Evolutionary conservation across 495 filamentous ascomycete species (phyloP).

Genomic region (Schizothecium vesticola): DNA sequence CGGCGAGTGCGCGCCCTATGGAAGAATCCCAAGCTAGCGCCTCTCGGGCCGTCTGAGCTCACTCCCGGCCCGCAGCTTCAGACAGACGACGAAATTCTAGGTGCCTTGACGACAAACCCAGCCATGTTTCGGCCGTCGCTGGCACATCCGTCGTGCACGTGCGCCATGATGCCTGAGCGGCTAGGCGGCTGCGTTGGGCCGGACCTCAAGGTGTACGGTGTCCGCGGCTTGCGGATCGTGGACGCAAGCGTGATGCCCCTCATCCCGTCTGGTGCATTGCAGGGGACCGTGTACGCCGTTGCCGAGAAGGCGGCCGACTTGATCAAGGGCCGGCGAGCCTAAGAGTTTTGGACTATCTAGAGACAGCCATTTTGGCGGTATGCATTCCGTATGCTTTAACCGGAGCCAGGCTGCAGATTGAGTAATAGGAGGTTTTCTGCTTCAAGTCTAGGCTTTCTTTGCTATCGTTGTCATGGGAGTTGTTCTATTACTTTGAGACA

Average conservation of each 20-base stretch:
- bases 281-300: constrained; percentile 36
- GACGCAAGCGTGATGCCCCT: constrained; percentile 42
- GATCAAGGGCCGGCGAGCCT: no score
- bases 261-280: constrained; percentile 28
- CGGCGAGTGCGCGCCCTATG: constrained; percentile 42
- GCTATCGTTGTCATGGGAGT: no score
- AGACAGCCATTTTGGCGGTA: no score
- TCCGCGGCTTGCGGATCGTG: constrained; percentile 44
- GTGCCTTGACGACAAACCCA: constrained; percentile 10
- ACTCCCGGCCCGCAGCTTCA: constrained; percentile 43
- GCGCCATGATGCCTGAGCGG: constrained; percentile 37
- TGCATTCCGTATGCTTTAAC: no score
- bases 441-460: no score
- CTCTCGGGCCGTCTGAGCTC: constrained; percentile 34
- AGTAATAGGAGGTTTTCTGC: no score
- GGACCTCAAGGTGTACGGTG: constrained; percentile 50
- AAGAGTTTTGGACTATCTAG: no score
- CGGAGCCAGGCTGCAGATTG: no score
- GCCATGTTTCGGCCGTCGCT: constrained; percentile 13
- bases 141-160: constrained; percentile 32
- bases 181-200: constrained; percentile 45
- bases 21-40: constrained; percentile 35
- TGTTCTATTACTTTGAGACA: no score
- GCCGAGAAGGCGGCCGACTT: constrained; percentile 33
- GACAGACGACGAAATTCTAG: constrained; percentile 39